Conservation (phyloP, 163 green algal genomes). For the Coccomyxa subellipsoidea region DNA sequence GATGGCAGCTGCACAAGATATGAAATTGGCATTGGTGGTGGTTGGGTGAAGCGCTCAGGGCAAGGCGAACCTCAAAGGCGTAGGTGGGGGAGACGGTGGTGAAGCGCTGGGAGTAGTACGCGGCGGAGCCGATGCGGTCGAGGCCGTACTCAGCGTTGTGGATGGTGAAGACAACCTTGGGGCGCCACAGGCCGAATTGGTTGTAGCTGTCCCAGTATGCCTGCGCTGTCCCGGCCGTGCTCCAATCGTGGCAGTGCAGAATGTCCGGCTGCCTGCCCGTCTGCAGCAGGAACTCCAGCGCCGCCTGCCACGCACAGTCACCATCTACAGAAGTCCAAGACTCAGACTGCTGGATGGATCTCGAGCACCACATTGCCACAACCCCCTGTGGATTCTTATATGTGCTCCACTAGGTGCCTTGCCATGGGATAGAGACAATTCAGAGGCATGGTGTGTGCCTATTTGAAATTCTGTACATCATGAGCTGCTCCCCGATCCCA, state of each 20-base stretch:
- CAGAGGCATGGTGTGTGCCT: too few species aligned
- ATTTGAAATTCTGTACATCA: too few species aligned
- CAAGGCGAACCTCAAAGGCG: slow-evolving; percentile 63
- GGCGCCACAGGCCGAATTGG: background rate
- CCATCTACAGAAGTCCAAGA: too few species aligned
- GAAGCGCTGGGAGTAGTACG: slow-evolving; percentile 41
- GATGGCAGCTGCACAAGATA: too few species aligned
- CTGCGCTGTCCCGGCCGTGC: slow-evolving; percentile 58
- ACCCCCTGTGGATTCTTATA: too few species aligned
- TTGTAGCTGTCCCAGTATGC: background rate
- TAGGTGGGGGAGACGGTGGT: slow-evolving; percentile 98
- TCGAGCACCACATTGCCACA: too few species aligned
- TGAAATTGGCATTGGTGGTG: too few species aligned
- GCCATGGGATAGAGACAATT: too few species aligned
- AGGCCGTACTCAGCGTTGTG: slow-evolving; percentile 98
- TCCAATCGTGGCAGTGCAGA: slow-evolving; percentile 98
- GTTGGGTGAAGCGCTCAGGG: too few species aligned
- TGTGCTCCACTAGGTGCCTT: too few species aligned
- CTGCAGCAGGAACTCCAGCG: slow-evolving; percentile 83
- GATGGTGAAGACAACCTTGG: slow-evolving; percentile 86
- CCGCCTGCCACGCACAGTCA: slow-evolving; percentile 34
- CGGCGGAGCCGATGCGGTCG: slow-evolving; percentile 49
- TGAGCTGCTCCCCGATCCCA: too few species aligned
- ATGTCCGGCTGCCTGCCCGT: slow-evolving; percentile 70
- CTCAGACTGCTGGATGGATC: too few species aligned